Evolutionary conservation across 1,284 basidiomycete genomes (phyloP), one percentile per base, ranked within the genome.

Genomic region (Termitomyces sp.): DNA sequence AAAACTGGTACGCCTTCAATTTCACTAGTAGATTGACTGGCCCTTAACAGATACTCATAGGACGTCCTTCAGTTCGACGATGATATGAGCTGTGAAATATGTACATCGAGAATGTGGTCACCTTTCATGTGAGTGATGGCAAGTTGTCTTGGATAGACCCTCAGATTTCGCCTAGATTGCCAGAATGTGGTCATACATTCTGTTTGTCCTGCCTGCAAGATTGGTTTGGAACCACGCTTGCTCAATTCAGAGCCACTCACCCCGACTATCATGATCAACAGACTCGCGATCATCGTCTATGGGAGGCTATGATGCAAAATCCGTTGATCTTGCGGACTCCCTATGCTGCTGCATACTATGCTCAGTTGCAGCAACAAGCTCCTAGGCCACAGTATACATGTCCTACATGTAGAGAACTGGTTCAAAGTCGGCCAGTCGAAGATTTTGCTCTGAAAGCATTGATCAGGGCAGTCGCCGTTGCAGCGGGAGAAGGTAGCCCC

Each of bases 181-280:
- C 77, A 4, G 76, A 74, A 37, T 89, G 86, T 51, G 86, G 86
- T 5, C 86, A 89, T 67, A 77, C 78, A 0, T 88, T 84, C 64
- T 88, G 86, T 62, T 68, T 77, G 55, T 64, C 63, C 6, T 89
- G 86, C 58, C 70, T 89, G 6, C 69, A 75, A 42, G 78, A 83
- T 60, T 88, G 86, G 86, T 86, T 89, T 60, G 68, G 66, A 53
- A 76, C 77, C 7, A 75, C 68, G 0, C 74, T 78, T 45, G 67
- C 67, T 0, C 74, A 78, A 54, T 79, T 84, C 59, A 69, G 80
- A 59, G 58, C 65, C 7, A 55, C 63, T 2, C 65, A 84, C 55
- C 83, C 84, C 0, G 57, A 71, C 10, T 76, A 80, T 60, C 65
- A 74, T 50, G 52, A 69, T 53, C 53, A 52, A 49, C 58, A 58